A percentile compares a stretch with the other conserved stretches of the same genome.
These are phyloP conservation scores for Ajuga reptans DNA, from an alignment of 305 asterid species.

Conservation along the genomic window DNA sequence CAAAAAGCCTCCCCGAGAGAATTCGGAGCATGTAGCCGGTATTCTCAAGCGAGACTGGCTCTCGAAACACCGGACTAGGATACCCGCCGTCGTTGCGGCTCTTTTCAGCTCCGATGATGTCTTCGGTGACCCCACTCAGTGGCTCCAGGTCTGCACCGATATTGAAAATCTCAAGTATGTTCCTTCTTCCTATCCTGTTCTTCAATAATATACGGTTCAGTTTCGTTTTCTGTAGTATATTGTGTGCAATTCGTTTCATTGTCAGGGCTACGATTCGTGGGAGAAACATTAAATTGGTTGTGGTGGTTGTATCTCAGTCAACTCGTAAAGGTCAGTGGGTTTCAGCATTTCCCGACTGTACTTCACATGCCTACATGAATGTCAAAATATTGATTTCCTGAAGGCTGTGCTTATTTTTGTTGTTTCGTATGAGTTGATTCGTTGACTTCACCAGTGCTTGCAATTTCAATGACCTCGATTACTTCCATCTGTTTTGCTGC, in stretches of 20 bases:
- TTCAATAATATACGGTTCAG: not conserved
- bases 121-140: constrained; percentile 85
- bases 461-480: constrained; percentile 14
- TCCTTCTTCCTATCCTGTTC: not conserved
- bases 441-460: not conserved
- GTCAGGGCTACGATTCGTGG: constrained; percentile 63
- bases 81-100: constrained; percentile 81
- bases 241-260: constrained; percentile 12
- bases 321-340: constrained; percentile 50
- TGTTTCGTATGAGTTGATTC: not conserved
- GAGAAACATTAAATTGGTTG: constrained; percentile 72
- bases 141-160: constrained; percentile 92
- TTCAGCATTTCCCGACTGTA: constrained; percentile 9
- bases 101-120: constrained; percentile 59
- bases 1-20: constrained; percentile 42
- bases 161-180: constrained; percentile 81
- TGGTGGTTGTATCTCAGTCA: constrained; percentile 59
- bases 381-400: not conserved
- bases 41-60: constrained; percentile 75
- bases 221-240: not conserved
- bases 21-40: constrained; percentile 42
- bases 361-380: constrained; percentile 4
- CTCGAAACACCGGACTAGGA: constrained; percentile 80
- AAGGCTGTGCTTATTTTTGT: not conserved
- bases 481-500: not conserved